Percentiles rank a stretch among this genome's conserved stretches.
Conservation (phyloP, 345 rosid genomes). For the Salix purpurea region DNA sequence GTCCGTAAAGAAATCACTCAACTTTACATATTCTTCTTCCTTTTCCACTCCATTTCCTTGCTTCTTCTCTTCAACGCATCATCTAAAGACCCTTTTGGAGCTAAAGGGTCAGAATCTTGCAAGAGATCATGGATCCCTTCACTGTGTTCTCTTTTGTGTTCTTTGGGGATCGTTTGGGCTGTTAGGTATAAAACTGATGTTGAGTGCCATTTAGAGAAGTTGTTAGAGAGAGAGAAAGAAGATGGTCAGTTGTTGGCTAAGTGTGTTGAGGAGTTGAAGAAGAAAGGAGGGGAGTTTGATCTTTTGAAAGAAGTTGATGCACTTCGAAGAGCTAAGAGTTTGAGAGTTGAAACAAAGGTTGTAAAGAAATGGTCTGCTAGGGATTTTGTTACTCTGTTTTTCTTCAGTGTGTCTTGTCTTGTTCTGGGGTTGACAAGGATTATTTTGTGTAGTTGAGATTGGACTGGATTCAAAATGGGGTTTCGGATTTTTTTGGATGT, state of each 20-base stretch:
- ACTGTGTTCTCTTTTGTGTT: constrained; percentile 58
- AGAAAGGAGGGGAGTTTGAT: constrained; percentile 86
- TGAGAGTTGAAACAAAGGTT: constrained; percentile 59
- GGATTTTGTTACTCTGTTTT: constrained; percentile 71
- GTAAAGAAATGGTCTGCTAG: constrained; percentile 82
- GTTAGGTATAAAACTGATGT: constrained; percentile 74
- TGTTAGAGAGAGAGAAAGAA: constrained; percentile 82
- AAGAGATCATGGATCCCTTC: constrained; percentile 83
- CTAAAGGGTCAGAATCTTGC: constrained; percentile 22
- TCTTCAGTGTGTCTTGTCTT: constrained; percentile 67
- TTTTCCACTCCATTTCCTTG: constrained; percentile 72
- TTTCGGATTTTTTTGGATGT: not conserved
- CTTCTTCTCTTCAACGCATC: constrained; percentile 75
- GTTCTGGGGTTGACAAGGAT: constrained; percentile 74
- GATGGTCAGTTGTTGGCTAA: constrained; percentile 68
- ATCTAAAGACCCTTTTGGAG: constrained; percentile 11
- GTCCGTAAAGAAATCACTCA: constrained; percentile 68
- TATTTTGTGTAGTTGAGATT: constrained; percentile 51
- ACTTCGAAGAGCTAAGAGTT: constrained; percentile 84
- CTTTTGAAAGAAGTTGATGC: constrained; percentile 92
- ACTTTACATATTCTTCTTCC: constrained; percentile 81
- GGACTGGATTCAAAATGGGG: not conserved
- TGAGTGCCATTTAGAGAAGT: constrained; percentile 70
- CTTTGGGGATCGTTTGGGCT: constrained; percentile 79
- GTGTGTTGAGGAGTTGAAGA: constrained; percentile 90